Base-by-base conservation (phyloP, 2,329 filamentous ascomycete genomes). In the Pseudocercospora fuligena region DNA sequence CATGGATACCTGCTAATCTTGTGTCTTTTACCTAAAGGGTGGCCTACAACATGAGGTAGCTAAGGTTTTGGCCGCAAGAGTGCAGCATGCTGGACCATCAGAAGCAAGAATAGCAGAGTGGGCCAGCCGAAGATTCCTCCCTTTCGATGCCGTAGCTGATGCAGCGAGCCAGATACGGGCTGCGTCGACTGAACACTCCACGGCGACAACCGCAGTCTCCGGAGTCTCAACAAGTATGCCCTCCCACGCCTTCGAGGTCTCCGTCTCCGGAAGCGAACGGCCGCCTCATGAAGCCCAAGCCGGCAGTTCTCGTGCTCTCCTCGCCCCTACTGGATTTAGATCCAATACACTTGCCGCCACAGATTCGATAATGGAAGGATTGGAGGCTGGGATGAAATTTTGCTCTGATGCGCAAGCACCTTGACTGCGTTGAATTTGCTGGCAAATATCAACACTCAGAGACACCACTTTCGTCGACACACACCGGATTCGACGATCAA, bases 31-130 rank as follows among this genome's bases (percentile, higher is more conserved):
- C 19, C 16, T 47, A n/a, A 3, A 47, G 43, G 57, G 36, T 29
- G 57, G 57, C n/a, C 36, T 60, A 9, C 57, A 60, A 27, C n/a
- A 36, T 46, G 19, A 47, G 23, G 57, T 60, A 12, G 16, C 31
- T 16, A 21, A 60, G 31, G 19, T 47, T 19, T 33, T 60, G 3
- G 23, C 16, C 27, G 57, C 31, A 12, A 43, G 57, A 60, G 57
- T 60, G n/a, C 23, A 23, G 31, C n/a, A 23, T 5, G 25, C 23
- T 16, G 57, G 57, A 3, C 31, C n/a, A 19, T 16, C 21, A 11
- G 31, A 60, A 29, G 21, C 29, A 31, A 60, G 36, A 29, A 60
- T 60, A 21, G 57, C 25, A 21, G 19, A 29, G 14, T 60, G 57
- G 57, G 57, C 57, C 14, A 60, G 57, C 9, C 14, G 57, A 36